A percentile compares a stretch with the other conserved stretches of the same genome.
These are phyloP conservation scores for Solanum pennellii DNA, from an alignment of 257 asterid species.

Conservation along the genomic window DNA sequence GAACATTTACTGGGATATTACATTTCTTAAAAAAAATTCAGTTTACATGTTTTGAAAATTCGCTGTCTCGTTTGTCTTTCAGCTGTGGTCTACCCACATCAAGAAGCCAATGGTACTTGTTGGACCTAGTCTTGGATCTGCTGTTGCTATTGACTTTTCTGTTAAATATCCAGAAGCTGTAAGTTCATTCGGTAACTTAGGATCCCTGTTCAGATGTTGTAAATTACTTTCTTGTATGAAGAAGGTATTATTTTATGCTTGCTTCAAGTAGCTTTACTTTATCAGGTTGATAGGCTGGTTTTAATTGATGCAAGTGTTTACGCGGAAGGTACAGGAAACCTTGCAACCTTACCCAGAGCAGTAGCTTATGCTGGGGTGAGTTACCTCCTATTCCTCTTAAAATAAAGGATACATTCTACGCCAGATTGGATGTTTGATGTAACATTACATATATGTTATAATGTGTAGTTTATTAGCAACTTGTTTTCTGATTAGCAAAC, in stretches of 20 bases:
- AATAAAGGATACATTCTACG: not conserved
- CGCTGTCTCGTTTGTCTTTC: not conserved
- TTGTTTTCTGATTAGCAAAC: not conserved
- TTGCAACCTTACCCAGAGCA: conserved; percentile 61
- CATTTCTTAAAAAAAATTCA: not conserved
- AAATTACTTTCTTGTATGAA: not conserved
- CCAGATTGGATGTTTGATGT: not conserved
- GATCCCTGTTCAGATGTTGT: not conserved
- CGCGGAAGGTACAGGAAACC: conserved; percentile 89
- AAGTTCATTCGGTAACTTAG: conserved; percentile 9
- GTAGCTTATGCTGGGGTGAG: conserved; percentile 87
- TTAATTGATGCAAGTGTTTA: conserved; percentile 92
- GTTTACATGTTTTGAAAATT: not conserved
- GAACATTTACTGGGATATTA: not conserved
- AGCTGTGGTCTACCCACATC: conserved; percentile 76
- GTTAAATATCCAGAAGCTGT: conserved; percentile 76
- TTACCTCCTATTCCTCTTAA: not conserved
- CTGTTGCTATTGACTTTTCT: conserved; percentile 73
- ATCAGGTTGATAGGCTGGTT: conserved; percentile 78
- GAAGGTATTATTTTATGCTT: not conserved
- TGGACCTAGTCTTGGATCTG: conserved; percentile 99
- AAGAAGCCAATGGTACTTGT: conserved; percentile 73
- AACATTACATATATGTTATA: not conserved
- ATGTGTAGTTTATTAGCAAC: not conserved
- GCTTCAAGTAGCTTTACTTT: not conserved